These are phyloP conservation scores for Komagataella ulmi DNA, from an alignment of 805 yeast genomes.

Conservation along the genomic window DNA sequence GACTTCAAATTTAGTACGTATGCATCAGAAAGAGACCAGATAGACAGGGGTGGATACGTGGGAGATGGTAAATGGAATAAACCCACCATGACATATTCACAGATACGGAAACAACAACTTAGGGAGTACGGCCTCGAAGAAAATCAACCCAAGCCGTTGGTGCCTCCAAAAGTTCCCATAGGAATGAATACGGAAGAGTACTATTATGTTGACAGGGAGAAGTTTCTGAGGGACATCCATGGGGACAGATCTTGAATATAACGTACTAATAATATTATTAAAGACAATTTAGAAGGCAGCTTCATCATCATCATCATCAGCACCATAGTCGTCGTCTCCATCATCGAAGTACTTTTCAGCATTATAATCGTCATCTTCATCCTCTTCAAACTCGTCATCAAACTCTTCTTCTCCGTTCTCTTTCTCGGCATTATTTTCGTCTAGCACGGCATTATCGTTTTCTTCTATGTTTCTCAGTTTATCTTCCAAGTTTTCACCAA, in stretches of 20 bases:
- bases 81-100: neutral
- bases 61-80: conserved; percentile 6
- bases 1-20: conserved; percentile 6
- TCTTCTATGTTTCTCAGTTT: conserved; percentile 21
- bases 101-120: neutral
- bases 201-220: conserved; percentile 2
- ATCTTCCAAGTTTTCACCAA: conserved; percentile 23
- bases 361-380: conserved; percentile 67
- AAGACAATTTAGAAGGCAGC: conserved; percentile 40
- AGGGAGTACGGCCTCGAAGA: conserved; percentile 1
- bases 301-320: conserved; percentile 46
- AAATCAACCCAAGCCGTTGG: conserved; percentile 2
- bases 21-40: neutral
- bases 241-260: conserved; percentile 3
- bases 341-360: conserved; percentile 72
- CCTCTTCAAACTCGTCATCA: conserved; percentile 57
- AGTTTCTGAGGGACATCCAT: conserved; percentile 3
- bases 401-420: conserved; percentile 39
- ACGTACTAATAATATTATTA: neutral
- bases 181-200: conserved; percentile 6
- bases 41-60: conserved; percentile 2
- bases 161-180: conserved; percentile 7
- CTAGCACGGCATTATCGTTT: conserved; percentile 25
- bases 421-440: conserved; percentile 12
- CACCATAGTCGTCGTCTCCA: conserved; percentile 45